Evolutionary conservation across 2,329 filamentous ascomycete species (phyloP).

Genomic region (Aciculosporium take): DNA sequence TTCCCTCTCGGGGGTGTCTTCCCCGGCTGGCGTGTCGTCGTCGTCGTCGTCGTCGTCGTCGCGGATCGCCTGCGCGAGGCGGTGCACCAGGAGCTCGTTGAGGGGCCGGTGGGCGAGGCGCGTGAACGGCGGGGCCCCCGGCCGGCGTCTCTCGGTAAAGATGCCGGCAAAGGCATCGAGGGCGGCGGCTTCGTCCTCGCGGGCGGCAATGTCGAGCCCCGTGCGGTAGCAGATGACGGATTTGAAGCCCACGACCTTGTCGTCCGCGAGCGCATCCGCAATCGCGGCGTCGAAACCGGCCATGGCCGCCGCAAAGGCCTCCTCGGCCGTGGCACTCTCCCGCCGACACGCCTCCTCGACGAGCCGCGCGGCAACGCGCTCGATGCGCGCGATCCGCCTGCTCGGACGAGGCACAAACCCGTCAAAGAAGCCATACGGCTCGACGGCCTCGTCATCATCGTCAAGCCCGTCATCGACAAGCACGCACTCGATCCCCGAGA

Average conservation of each 20-base stretch:
- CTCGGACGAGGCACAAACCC: conserved; percentile 47
- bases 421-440: conserved; percentile 51
- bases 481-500: conserved; percentile 58
- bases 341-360: conserved; percentile 31
- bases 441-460: conserved; percentile 35
- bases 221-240: conserved; percentile 71
- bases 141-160: conserved; percentile 11
- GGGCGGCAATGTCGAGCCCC: conserved; percentile 45
- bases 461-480: conserved; percentile 67
- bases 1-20: too few relatives aligned
- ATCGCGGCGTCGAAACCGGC: conserved; percentile 31
- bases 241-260: conserved; percentile 66
- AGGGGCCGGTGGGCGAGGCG: conserved; percentile 48
- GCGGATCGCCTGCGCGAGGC: conserved; percentile 44
- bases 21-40: too few relatives aligned
- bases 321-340: conserved; percentile 11
- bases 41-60: conserved; percentile 16
- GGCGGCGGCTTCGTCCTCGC: conserved; percentile 27
- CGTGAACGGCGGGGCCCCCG: conserved; percentile 22
- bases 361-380: conserved; percentile 52
- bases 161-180: conserved; percentile 26
- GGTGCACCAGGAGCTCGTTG: conserved; percentile 56
- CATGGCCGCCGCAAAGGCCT: conserved; percentile 21
- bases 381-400: conserved; percentile 65
- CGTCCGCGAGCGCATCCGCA: conserved; percentile 41